Evolutionary conservation across 345 rosid species (phyloP).

Genomic region (Kandelia obovata): DNA sequence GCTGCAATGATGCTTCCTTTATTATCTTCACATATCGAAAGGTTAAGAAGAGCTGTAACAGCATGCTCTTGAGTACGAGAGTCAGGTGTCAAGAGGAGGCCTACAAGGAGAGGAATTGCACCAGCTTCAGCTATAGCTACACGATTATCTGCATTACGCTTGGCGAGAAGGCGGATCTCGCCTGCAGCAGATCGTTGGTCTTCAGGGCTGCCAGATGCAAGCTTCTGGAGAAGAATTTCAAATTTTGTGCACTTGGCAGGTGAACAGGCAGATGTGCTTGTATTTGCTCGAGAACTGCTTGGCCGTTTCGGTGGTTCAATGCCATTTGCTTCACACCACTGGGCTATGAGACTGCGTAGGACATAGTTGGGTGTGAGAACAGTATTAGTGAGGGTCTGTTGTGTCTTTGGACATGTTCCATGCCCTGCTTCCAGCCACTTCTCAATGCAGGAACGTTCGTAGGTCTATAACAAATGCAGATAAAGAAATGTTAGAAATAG

Average conservation of each 20-base stretch:
- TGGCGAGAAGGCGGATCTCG: conserved; percentile 7
- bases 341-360: conserved; percentile 94
- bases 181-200: conserved; percentile 1
- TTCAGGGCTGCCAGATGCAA: neutral
- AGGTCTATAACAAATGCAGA: conserved; percentile 54
- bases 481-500: conserved; percentile 13
- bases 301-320: conserved; percentile 88
- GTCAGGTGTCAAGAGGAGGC: neutral
- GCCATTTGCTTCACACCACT: conserved; percentile 93
- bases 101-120: conserved; percentile 1
- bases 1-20: conserved; percentile 1
- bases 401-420: conserved; percentile 90
- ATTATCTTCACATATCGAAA: conserved; percentile 5
- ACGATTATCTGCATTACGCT: neutral
- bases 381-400: conserved; percentile 59
- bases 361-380: conserved; percentile 84
- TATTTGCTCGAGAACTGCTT: conserved; percentile 60
- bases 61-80: conserved; percentile 3
- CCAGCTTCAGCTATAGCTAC: conserved; percentile 3
- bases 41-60: conserved; percentile 12
- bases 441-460: conserved; percentile 88
- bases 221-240: neutral
- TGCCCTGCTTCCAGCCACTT: conserved; percentile 94
- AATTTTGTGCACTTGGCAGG: neutral
- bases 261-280: conserved; percentile 26